Evolutionary conservation across 805 yeast genomes (phyloP), one percentile per base, ranked within the genome.

Genomic region (Cyberlindnera mrakii): DNA sequence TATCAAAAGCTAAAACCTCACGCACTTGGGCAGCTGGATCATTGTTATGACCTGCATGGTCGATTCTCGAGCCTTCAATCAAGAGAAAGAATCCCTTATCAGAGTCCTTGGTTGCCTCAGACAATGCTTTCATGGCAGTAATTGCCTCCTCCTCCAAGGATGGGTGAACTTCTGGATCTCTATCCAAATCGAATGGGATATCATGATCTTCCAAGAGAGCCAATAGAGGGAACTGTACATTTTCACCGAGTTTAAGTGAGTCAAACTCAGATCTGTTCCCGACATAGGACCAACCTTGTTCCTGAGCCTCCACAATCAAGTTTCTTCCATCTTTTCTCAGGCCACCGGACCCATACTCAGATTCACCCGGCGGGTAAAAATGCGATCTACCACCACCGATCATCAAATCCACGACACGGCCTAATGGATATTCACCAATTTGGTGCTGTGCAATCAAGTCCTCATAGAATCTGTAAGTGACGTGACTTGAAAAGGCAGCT

Each of bases 1-100:
- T 78, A 60, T 86, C 95, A 62, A 80, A 90, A 2, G 95, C 96
- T 53, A 89, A 67, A 4, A 87, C 91, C 64, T 90, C 97, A 57
- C 89, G 74, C 6, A 86, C 96, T 66, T 89, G 96, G 8, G 96
- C 96, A 6, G 91, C 91, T 10, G 97, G 91, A 61, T 90, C 97
- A 58, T 90, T 89, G 54, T 76, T 81, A 65, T 90, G 97, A 35
- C 96, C 96, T 6, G 96, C 96, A 59, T 89, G 96, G 65, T 90
- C 97, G 55, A 90, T 89, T 62, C 96, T 75, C 6, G 96, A 85
- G 16, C 96, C 96, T 68, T 90, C 96, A 41, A 90, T 78, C 62
- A 90, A 61, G 45, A 90, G 63, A 67, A 90, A 89, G 63, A 90
- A 89, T 0, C 97, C 97, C 51, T 83, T 65, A 16, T 87, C 93